Base-by-base conservation (phyloP, 148 eudicot genomes). In the Camellia lanceoleosa region DNA sequence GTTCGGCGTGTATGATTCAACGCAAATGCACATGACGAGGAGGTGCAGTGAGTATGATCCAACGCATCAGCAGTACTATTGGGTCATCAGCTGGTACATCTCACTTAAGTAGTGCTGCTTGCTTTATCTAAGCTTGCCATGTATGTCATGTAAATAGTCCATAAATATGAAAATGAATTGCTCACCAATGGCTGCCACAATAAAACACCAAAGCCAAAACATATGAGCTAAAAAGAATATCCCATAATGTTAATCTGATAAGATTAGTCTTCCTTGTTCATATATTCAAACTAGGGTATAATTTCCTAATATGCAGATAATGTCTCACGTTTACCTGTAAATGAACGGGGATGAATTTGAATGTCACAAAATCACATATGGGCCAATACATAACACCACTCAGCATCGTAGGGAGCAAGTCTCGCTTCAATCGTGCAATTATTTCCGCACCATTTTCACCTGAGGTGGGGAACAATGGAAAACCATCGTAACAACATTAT, bases 311-410 rank as follows among this genome's bases (percentile, higher is more conserved):
- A 20, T 14, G 52, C 38, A 73, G 75, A 49, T 30, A 74, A 75
- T 10, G 76, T 49, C 7, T 30, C 8, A 42, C 16, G n/a, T 83
- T 52, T 74, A 94, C 99, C 93, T 96, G 98, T 71, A 94, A 90
- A 80, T 91, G 92, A 80, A 96, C 98, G 16, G 98, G 98, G 80
- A 89, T 82, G 73, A 96, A 93, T 89, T 79, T 92, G 90, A 89
- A 96, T 16, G 99, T 93, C 69, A 96, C 77, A 68, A 96, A 93
- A 86, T 96, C 99, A 73, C 99, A 93, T 1, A 87, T 2, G 1
- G 99, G 99, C 99, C 99, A 93, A 85, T 89, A 94, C 91, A 96
- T 91, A 61, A 90, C 85, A 68, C 98, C 97, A 83, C 78, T 92
- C 3, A 92, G 76, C 87, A 91, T 69, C 12, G 98, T 92, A 14